Percentiles rank a stretch among this genome's conserved stretches.
Conservation (phyloP, 2,329 filamentous ascomycete genomes). For the Penicillium sp. region DNA sequence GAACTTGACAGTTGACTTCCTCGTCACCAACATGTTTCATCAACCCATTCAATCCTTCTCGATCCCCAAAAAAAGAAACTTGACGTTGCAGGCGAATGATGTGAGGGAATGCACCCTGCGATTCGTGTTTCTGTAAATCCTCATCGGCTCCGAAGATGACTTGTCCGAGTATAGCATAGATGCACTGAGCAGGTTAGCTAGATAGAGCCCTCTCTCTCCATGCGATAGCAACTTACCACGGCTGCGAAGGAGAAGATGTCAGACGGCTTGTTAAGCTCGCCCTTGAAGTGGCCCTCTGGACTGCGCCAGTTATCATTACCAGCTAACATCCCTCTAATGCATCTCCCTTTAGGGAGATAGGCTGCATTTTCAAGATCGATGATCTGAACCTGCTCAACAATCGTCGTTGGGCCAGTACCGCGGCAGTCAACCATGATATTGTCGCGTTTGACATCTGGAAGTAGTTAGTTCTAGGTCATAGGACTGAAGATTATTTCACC, state of each 20-base stretch:
- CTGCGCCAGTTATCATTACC: neutral
- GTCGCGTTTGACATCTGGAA: constrained; percentile 1
- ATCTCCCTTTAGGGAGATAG: neutral
- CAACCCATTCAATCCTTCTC: neutral
- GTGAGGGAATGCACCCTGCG: neutral
- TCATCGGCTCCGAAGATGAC: neutral
- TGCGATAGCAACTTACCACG: constrained; percentile 1
- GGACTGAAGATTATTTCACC: neutral
- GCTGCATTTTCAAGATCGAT: constrained; percentile 1
- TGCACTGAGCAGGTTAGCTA: neutral
- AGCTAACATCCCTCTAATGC: neutral
- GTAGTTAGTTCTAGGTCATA: no score
- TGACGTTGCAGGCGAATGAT: neutral
- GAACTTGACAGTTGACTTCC: neutral
- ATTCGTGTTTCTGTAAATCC: neutral
- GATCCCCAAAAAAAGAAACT: neutral
- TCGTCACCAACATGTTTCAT: neutral
- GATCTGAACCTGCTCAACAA: neutral
- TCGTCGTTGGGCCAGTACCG: neutral
- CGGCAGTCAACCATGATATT: neutral
- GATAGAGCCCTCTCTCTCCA: no score
- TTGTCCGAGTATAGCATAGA: neutral
- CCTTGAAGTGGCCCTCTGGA: neutral
- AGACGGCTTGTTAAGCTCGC: neutral
- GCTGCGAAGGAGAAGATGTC: neutral